These are phyloP conservation scores for Pleurotus ostreatus DNA, from an alignment of 768 basidiomycete species.

Conservation along the genomic window DNA sequence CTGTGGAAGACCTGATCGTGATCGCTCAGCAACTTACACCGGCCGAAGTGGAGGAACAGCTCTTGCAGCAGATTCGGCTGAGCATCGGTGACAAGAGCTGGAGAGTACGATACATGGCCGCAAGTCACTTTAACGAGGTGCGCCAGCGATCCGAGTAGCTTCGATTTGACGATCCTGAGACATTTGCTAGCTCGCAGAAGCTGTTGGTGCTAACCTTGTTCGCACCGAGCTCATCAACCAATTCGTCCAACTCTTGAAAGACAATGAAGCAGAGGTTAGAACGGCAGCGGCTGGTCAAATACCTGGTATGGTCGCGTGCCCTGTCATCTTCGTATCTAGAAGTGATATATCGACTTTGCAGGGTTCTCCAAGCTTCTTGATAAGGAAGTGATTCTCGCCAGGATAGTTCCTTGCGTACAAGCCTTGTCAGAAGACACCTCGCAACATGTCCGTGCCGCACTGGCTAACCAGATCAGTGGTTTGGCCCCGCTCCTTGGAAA, in stretches of 20 bases:
- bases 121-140: conserved; percentile 94
- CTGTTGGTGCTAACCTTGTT: conserved; percentile 85
- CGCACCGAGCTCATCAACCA: conserved; percentile 92
- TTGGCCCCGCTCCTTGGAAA: conserved; percentile 92
- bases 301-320: conserved; percentile 59
- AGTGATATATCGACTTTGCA: conserved; percentile 23
- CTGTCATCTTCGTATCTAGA: neutral
- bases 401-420: conserved; percentile 91
- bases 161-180: neutral
- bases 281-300: conserved; percentile 96
- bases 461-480: conserved; percentile 94
- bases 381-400: conserved; percentile 88
- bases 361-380: conserved; percentile 94
- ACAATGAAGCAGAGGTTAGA: conserved; percentile 97
- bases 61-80: conserved; percentile 83
- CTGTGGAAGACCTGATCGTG: conserved; percentile 92
- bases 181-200: conserved; percentile 71
- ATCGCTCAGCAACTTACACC: conserved; percentile 83
- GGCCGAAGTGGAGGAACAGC: conserved; percentile 86
- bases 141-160: conserved; percentile 9
- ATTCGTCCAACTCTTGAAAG: conserved; percentile 91
- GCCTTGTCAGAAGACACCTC: conserved; percentile 91
- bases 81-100: conserved; percentile 95
- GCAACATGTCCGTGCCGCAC: conserved; percentile 95
- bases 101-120: conserved; percentile 98